Conservation (phyloP, 352 stramenopile species). For the Globisporangium middletonii region DNA sequence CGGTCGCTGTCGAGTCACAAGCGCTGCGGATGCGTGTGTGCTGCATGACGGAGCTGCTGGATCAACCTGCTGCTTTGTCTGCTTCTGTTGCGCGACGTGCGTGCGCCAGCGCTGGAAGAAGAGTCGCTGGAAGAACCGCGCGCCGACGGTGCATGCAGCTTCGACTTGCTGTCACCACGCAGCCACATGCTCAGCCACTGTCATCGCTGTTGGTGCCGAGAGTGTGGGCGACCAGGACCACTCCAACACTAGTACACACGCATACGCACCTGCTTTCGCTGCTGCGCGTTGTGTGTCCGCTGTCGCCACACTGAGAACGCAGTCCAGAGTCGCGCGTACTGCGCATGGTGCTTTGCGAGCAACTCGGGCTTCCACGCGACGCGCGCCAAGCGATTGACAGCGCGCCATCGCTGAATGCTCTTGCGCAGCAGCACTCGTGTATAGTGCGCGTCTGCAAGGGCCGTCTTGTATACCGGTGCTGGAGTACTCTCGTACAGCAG, state of each 20-base stretch:
- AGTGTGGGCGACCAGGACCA: too few relatives aligned
- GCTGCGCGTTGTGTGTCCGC: neutral
- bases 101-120: constrained; percentile 14
- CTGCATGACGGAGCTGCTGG: neutral
- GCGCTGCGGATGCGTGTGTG: neutral
- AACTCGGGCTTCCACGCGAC: constrained; percentile 10
- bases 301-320: constrained; percentile 4
- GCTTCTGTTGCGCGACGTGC: neutral
- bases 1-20: neutral
- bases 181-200: neutral
- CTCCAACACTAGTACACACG: neutral
- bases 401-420: too few relatives aligned
- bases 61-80: neutral
- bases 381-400: neutral
- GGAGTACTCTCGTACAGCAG: too few relatives aligned
- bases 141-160: constrained; percentile 11
- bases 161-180: constrained; percentile 5
- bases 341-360: constrained; percentile 9
- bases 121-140: constrained; percentile 10
- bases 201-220: too few relatives aligned
- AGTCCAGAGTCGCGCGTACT: constrained; percentile 11
- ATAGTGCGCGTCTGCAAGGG: too few relatives aligned
- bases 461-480: too few relatives aligned
- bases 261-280: constrained; percentile 7
- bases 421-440: too few relatives aligned